phyloP scores from a whole-genome alignment of 495 filamentous ascomycete species.

The Evernia prunastri region DNA sequence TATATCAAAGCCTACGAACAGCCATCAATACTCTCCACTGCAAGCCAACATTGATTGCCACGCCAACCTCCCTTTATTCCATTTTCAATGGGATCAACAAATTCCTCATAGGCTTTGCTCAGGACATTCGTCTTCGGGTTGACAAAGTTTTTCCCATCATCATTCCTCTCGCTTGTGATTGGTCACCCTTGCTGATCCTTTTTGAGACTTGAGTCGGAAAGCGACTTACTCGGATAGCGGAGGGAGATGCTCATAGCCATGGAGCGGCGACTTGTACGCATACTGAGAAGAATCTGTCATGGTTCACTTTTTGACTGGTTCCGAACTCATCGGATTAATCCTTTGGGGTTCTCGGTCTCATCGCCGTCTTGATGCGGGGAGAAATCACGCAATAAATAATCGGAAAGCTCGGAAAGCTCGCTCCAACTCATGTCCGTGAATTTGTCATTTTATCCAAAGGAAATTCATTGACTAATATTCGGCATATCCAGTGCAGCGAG shows the following conservation, averaged over 20 bases:
- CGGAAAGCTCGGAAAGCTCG: neutral
- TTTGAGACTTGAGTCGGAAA: neutral
- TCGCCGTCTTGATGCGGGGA: neutral
- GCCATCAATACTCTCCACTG: slow-evolving; percentile 54
- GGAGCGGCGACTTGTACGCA: slow-evolving; percentile 59
- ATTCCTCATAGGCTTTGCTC: slow-evolving; percentile 60
- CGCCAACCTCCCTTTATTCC: slow-evolving; percentile 45
- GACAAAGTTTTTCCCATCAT: slow-evolving; percentile 60
- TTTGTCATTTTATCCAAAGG: neutral
- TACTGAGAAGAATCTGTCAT: slow-evolving; percentile 35
- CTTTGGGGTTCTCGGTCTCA: neutral
- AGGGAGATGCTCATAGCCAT: slow-evolving; percentile 56
- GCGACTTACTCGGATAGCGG: slow-evolving; percentile 55
- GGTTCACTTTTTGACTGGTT: neutral
- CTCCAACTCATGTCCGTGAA: neutral
- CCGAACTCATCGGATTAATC: too few relatives aligned
- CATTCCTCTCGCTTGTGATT: slow-evolving; percentile 36
- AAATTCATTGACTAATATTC: neutral
- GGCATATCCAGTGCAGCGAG: too few relatives aligned
- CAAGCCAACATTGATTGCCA: neutral
- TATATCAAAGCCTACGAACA: slow-evolving; percentile 52
- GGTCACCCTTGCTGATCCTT: slow-evolving; percentile 1
- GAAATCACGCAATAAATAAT: neutral
- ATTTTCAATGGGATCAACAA: slow-evolving; percentile 58
- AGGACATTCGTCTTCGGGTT: slow-evolving; percentile 51